Evolutionary conservation across 2,329 filamentous ascomycete genomes (phyloP).

Genomic region (Neocucurbitaria cava): DNA sequence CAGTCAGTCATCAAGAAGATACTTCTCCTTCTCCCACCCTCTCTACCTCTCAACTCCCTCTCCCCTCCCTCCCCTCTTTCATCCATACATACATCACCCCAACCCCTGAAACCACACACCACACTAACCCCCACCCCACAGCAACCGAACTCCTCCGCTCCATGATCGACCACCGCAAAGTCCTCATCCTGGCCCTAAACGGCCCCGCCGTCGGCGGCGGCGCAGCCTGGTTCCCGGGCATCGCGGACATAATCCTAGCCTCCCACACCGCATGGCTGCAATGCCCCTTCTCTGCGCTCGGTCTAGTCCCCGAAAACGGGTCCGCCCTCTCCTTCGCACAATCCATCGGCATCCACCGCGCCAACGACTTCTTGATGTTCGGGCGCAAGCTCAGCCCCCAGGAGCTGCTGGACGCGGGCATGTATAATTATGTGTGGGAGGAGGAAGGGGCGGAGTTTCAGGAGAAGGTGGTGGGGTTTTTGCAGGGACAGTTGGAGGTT

Average conservation of each 20-base stretch:
- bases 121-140: slow-evolving; percentile 3
- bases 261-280: slow-evolving; percentile 55
- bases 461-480: slow-evolving; percentile 49
- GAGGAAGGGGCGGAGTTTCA: slow-evolving; percentile 52
- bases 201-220: slow-evolving; percentile 59
- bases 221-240: slow-evolving; percentile 59
- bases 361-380: slow-evolving; percentile 62
- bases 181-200: slow-evolving; percentile 60
- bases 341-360: slow-evolving; percentile 58
- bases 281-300: slow-evolving; percentile 58
- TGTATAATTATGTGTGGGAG: slow-evolving; percentile 57
- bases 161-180: slow-evolving; percentile 60
- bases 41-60: too few species aligned
- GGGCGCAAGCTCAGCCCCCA: slow-evolving; percentile 54
- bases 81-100: too few species aligned
- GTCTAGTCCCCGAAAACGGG: slow-evolving; percentile 59
- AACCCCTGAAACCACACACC: slow-evolving; percentile 7
- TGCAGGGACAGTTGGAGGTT: slow-evolving; percentile 52
- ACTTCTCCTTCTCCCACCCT: too few species aligned
- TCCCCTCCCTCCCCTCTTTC: not conserved
- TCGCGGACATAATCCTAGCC: slow-evolving; percentile 59
- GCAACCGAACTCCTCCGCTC: slow-evolving; percentile 50
- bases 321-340: slow-evolving; percentile 56
- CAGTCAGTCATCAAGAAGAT: too few species aligned
- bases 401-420: slow-evolving; percentile 53